A percentile compares a stretch with the other conserved stretches of the same genome.
Evolutionary conservation across 2,329 filamentous ascomycete genomes (phyloP).

Genomic region (Bertia moriformis): DNA sequence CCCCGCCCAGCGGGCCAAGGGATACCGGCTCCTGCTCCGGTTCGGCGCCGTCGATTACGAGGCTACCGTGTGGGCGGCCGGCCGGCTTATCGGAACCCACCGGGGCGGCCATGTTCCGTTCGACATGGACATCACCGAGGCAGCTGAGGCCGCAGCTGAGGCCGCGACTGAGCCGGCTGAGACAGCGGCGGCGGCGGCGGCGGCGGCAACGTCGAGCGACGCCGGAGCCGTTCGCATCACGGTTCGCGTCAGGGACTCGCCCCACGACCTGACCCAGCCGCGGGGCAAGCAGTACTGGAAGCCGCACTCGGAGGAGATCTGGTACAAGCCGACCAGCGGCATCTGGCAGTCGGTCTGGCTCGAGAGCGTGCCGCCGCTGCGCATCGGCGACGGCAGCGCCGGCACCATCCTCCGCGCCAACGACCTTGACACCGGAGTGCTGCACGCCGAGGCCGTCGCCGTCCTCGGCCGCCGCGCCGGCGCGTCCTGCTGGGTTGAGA

Average conservation of each 20-base stretch:
- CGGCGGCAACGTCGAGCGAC: too few relatives aligned
- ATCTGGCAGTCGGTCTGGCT: slow-evolving; percentile 44
- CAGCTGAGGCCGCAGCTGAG: slow-evolving; percentile 3
- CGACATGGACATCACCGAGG: slow-evolving; percentile 41
- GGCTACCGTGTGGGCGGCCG: slow-evolving; percentile 39
- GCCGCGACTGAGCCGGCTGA: too few relatives aligned
- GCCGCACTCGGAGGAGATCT: slow-evolving; percentile 43
- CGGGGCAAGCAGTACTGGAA: slow-evolving; percentile 56
- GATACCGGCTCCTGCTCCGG: slow-evolving; percentile 30
- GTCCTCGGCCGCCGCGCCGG: slow-evolving; percentile 32
- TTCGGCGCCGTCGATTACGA: slow-evolving; percentile 51
- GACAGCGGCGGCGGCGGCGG: too few relatives aligned
- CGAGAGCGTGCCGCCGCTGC: slow-evolving; percentile 34
- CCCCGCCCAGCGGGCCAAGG: slow-evolving; percentile 19
- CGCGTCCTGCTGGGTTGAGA: slow-evolving; percentile 29
- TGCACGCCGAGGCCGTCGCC: slow-evolving; percentile 31
- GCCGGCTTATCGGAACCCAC: slow-evolving; percentile 34
- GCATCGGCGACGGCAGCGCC: slow-evolving; percentile 36
- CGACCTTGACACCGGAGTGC: slow-evolving; percentile 31
- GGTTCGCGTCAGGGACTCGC: slow-evolving; percentile 46
- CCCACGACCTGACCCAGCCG: slow-evolving; percentile 48
- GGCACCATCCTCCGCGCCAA: slow-evolving; percentile 42
- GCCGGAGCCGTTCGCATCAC: slow-evolving; percentile 25
- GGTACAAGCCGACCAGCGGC: slow-evolving; percentile 40
- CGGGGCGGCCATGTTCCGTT: slow-evolving; percentile 44